Base-by-base conservation (phyloP, 768 basidiomycete genomes). In the Cystoderma amianthinum region DNA sequence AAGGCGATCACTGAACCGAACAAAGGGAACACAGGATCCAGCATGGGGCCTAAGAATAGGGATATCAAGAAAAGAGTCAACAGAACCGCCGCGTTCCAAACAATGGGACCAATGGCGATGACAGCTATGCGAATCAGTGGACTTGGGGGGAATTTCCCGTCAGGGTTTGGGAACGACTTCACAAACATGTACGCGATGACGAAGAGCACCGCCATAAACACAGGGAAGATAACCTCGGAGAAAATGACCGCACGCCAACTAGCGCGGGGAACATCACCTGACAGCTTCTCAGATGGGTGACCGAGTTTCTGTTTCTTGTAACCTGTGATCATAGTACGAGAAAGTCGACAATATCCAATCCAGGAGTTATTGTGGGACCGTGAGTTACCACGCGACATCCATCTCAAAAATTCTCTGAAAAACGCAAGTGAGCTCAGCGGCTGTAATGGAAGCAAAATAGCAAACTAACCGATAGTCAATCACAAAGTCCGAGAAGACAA, bases 301-400 rank as follows among this genome's bases (percentile, higher is more conserved):
- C 96, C 96, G 4, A 99, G 80, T 50, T 81, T 80, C 75, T 98
- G 97, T 71, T 88, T 90, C 78, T 98, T 98, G 80, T 93, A 99
- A n/a, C 96, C 96, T 13, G 96, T 99, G 57, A 99, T 95, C 79
- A 91, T 86, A 13, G 96, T 99, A 39, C 96, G 75, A n/a, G 92
- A 92, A 35, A 99, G 71, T 40, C 96, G 89, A 60, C 96, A 99
- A 63, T 98, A 99, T 0, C 96, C 95, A 50, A 98, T 95, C 96
- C 96, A 99, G 3, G 95, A 96, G 61, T 97, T 99, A 53, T 78
- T 87, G 62, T 99, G 96, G 16, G 92, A 91, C 22, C 93, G 77
- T 28, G 96, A 97, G 68, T 99, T 99, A 41, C 96, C 96, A 39
- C 96, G 80, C 23, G 84, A 94, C 94, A 99, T 98, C 96, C 96